Evolutionary conservation across 1,139 yeast genomes (phyloP).

Genomic region (Hyphopichia buzzinii): DNA sequence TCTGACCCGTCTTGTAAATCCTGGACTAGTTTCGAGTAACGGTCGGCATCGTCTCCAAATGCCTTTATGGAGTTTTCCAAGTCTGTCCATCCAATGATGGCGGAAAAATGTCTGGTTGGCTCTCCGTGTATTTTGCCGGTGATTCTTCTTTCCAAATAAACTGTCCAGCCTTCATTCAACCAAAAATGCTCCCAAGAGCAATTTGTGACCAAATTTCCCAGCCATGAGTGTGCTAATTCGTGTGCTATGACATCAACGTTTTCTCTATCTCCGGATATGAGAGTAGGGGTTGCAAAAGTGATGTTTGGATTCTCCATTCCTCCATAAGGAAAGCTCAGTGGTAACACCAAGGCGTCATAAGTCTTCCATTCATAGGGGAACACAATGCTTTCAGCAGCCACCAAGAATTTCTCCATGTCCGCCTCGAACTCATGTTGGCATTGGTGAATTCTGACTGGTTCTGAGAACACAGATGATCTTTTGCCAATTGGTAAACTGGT

Average conservation of each 20-base stretch:
- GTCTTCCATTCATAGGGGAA: conserved; percentile 35
- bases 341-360: conserved; percentile 33
- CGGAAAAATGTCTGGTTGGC: conserved; percentile 28
- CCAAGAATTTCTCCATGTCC: conserved; percentile 34
- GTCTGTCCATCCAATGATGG: conserved; percentile 31
- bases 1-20: conserved; percentile 22
- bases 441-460: conserved; percentile 21
- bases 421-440: conserved; percentile 39
- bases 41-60: conserved; percentile 42
- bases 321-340: conserved; percentile 37
- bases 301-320: conserved; percentile 42
- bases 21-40: conserved; percentile 51
- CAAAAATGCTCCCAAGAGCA: conserved; percentile 40
- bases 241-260: conserved; percentile 38
- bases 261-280: conserved; percentile 32
- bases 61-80: conserved; percentile 22
- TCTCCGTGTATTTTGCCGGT: conserved; percentile 33
- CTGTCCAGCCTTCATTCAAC: conserved; percentile 43
- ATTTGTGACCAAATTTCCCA: conserved; percentile 38
- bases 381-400: conserved; percentile 32
- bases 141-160: conserved; percentile 35
- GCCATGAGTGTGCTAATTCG: conserved; percentile 41
- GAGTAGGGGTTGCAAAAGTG: conserved; percentile 37
- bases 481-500: conserved; percentile 33
- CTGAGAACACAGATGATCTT: conserved; percentile 32